Evolutionary conservation across 2,329 filamentous ascomycete genomes (phyloP).

Genomic region (Cadophora sp.): DNA sequence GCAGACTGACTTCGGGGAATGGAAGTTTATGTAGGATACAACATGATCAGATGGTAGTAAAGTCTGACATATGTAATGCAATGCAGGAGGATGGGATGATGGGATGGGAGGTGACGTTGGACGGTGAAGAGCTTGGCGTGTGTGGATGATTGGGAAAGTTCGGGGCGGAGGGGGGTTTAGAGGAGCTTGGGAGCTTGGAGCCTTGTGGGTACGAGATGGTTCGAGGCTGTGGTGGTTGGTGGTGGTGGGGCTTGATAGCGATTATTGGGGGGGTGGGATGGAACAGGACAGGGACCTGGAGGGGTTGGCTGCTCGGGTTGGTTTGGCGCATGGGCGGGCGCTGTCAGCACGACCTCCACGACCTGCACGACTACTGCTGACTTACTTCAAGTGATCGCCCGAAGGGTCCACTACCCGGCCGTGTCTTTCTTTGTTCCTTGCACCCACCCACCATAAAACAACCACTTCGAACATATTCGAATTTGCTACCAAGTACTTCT

Average conservation of each 20-base stretch:
- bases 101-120: not conserved
- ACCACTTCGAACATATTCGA: too few species aligned
- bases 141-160: not conserved
- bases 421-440: too few species aligned
- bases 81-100: not conserved
- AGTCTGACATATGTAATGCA: not conserved
- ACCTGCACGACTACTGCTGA: too few species aligned
- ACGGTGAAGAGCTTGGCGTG: constrained; percentile 6
- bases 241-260: too few species aligned
- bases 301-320: not conserved
- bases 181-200: not conserved
- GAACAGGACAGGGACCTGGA: constrained; percentile 5
- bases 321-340: not conserved
- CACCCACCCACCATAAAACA: too few species aligned
- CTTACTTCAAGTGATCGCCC: too few species aligned
- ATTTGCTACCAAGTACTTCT: too few species aligned
- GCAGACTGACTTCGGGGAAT: constrained; percentile 9
- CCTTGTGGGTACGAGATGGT: not conserved
- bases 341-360: not conserved
- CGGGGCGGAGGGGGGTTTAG: too few species aligned
- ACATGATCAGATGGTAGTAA: constrained; percentile 10
- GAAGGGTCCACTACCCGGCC: too few species aligned
- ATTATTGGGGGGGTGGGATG: too few species aligned
- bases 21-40: constrained; percentile 5
- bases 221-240: constrained; percentile 22